Evolutionary conservation across 768 basidiomycete species (phyloP).

Genomic region (Rhizopogon roseolus): DNA sequence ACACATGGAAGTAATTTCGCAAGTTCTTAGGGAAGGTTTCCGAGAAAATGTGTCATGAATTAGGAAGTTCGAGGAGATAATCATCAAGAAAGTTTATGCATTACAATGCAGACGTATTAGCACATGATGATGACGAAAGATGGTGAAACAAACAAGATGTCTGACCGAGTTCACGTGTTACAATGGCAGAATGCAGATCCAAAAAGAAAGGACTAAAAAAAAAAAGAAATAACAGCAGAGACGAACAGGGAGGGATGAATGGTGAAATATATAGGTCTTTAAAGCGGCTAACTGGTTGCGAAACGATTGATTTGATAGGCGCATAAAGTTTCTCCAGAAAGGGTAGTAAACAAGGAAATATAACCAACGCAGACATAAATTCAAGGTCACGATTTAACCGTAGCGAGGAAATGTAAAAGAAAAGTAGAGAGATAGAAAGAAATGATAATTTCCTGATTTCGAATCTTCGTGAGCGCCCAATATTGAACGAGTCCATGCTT

Average conservation of each 20-base stretch:
- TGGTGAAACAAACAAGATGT: not conserved
- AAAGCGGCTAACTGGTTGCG: not conserved
- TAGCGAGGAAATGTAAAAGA: not conserved
- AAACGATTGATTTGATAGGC: not conserved
- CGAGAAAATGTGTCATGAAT: not conserved
- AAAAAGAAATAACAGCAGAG: not conserved
- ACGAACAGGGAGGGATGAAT: not conserved
- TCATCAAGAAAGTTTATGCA: not conserved
- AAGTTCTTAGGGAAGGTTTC: not conserved
- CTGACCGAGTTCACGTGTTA: not conserved
- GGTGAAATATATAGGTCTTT: not conserved
- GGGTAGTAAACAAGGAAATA: not conserved
- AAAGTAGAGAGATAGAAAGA: not conserved
- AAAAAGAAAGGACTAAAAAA: not conserved
- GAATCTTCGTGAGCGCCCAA: not conserved
- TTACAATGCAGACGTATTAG: not conserved
- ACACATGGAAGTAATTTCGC: not conserved
- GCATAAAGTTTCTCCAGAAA: not conserved
- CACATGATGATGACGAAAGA: not conserved
- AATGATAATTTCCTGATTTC: slow-evolving; percentile 5
- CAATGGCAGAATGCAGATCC: not conserved
- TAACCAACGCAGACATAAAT: not conserved
- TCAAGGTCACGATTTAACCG: not conserved
- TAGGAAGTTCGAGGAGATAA: not conserved
- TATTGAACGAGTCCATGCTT: slow-evolving; percentile 16